Evolutionary conservation across 306 rosid genomes (phyloP), one percentile per base, ranked within the genome.

Genomic region (Sicyos edulis): DNA sequence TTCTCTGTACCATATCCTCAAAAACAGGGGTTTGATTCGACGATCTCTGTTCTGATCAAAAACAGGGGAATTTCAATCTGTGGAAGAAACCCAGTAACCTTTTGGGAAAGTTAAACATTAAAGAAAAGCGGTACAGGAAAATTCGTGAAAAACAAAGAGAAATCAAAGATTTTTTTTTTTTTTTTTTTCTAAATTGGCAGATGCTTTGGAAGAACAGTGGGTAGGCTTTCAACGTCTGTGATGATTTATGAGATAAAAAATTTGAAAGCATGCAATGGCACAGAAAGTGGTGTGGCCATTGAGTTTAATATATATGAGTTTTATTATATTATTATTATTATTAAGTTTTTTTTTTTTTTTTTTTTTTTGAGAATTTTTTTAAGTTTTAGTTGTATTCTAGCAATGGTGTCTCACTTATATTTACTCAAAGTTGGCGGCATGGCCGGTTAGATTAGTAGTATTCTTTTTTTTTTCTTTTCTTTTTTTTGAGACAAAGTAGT

Each of bases 1-100:
- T 89, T 78, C 91, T 83, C 76, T 91, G 99, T 76, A 91, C 99
- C 99, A 93, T 89, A 34, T 83, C 81, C 76, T 2, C 5, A 58
- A 57, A 54, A 45, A 32, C 37, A 32, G 37, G 73, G 82, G 55
- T 20, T 80, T 40, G 70, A 62, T 34, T 63, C 37, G 37, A 32
- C 22, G 71, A 66, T 44, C 34, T 34, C 61, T 72, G 74, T 85
- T 84, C 82, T 80, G 87, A 77, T 70, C 34, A 83, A 59, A 37
- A 20, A 55, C 37, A 26, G 54, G 60, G 56, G 22, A 8, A 65
- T 22, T 26, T 26, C 61, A 53, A 52, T 26, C 49, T 53, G 32
- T 42, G 21, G 34, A 66, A 49, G 57, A 68, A 24, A 68, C 73
- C 73, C 58, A 68, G 6, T 49, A 68, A 4, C 12, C 19, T 50